Base-by-base conservation (phyloP, 2,329 filamentous ascomycete species). In the Bipolaris victoriae region DNA sequence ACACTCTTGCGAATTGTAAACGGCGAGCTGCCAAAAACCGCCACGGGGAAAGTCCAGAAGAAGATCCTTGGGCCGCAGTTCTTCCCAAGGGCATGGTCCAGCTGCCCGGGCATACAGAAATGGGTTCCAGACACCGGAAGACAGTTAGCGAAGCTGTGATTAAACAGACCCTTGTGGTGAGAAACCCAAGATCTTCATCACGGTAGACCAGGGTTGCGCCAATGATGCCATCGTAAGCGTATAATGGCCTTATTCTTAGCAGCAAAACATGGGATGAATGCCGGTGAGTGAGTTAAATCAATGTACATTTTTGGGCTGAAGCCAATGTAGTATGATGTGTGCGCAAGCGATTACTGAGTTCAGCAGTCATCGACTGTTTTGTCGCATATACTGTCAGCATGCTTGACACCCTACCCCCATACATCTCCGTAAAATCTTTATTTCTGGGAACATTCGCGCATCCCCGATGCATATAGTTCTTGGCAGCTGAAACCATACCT, bases 41-140 rank as follows among this genome's bases (percentile, higher is more conserved):
- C 67, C 0, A 83, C 80, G 0, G 80, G 80, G 0, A 83, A 83
- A 65, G 79, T 83, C n/a, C 75, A 80, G 54, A 83, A 83, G 71
- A 82, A 82, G 65, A 64, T 75, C 2, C 62, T 80, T n/a, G 75
- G 78, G 0, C 76, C 76, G 9, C 57, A 62, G 31, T 78, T 72
- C 68, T 80, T 81, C 50, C 72, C 75, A 5, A 16, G 43, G 1
- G 53, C 66, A 35, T 71, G 68, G 31, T 50, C 65, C 16, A 46
- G 26, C 5, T 62, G 52, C 52, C 13, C 58, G 5, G 70, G 76
- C 29, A 71, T 76, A 46, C 71, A 76, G 55, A 61, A 62, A 43
- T 74, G 72, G 73, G 31, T 63, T 7, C 58, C 57, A 5, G 48
- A 58, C 16, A 41, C 56, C 26, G 41, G 55, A 29, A 22, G 37